phyloP scores from a whole-genome alignment of 306 rosid species.

The Ormosia semicastrata region DNA sequence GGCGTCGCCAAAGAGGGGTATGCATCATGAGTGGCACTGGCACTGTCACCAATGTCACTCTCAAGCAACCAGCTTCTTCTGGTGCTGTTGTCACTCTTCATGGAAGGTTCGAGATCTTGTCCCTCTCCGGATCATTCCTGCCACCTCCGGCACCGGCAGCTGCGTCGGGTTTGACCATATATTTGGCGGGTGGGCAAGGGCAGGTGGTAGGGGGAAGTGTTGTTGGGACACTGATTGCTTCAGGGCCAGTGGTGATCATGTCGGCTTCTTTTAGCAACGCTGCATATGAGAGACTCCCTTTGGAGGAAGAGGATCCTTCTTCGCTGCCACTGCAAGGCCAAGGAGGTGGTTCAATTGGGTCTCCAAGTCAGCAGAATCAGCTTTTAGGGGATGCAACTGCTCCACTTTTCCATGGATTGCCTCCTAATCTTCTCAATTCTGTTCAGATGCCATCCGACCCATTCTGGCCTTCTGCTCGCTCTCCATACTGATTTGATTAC shows the following conservation, averaged over 20 bases:
- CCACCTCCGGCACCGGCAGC: conserved; percentile 96
- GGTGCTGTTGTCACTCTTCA: conserved; percentile 81
- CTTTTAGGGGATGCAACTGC: conserved; percentile 57
- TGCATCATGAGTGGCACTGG: conserved; percentile 96
- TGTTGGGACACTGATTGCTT: conserved; percentile 69
- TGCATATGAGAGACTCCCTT: conserved; percentile 88
- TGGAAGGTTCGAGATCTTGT: conserved; percentile 90
- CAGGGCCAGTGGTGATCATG: conserved; percentile 92
- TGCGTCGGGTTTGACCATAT: conserved; percentile 78
- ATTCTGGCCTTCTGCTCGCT: conserved; percentile 75
- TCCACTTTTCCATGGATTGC: conserved; percentile 73
- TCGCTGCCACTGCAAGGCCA: conserved; percentile 51
- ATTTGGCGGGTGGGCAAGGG: conserved; percentile 88
- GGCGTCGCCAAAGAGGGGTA: conserved; percentile 89
- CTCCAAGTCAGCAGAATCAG: conserved; percentile 59
- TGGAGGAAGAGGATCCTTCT: conserved; percentile 77
- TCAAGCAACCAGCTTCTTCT: conserved; percentile 83
- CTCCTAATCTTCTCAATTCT: conserved; percentile 74
- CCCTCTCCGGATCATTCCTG: conserved; percentile 75
- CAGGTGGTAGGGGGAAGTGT: conserved; percentile 97
- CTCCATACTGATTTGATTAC: conserved; percentile 66
- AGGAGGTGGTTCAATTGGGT: conserved; percentile 46
- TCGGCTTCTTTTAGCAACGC: conserved; percentile 98
- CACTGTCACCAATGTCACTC: conserved; percentile 82
- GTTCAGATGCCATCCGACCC: conserved; percentile 83